Percentiles rank a stretch among this genome's conserved stretches.
phyloP scores from a whole-genome alignment of 495 filamentous ascomycete species.

The Cercophora sp. region DNA sequence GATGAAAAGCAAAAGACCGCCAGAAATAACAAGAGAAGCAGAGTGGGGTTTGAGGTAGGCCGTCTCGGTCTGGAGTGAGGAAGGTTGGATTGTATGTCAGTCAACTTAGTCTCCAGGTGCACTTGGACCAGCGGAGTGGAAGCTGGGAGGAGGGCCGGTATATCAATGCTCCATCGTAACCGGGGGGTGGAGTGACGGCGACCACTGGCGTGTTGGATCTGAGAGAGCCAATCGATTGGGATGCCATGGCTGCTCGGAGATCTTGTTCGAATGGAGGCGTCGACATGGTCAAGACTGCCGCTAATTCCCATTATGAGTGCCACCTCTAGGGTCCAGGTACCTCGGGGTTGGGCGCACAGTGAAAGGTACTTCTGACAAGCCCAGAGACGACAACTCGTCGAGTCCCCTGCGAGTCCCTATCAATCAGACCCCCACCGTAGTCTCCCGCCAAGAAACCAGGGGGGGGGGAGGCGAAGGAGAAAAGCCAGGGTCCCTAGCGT shows the following conservation, averaged over 20 bases:
- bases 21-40: not conserved
- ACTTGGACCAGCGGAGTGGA: slow-evolving; percentile 7
- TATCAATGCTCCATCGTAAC: slow-evolving; percentile 21
- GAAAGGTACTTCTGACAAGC: slow-evolving; percentile 1
- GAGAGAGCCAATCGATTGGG: slow-evolving; percentile 23
- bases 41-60: too few species aligned
- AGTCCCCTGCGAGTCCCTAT: not conserved
- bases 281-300: slow-evolving; percentile 8
- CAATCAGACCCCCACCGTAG: slow-evolving; percentile 9
- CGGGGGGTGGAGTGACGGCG: slow-evolving; percentile 5
- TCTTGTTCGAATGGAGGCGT: slow-evolving; percentile 25
- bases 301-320: not conserved
- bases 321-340: not conserved
- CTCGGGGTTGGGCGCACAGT: slow-evolving; percentile 4
- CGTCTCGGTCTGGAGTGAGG: too few species aligned
- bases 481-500: slow-evolving; percentile 10
- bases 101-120: slow-evolving; percentile 5
- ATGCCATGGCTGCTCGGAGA: slow-evolving; percentile 16
- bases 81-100: slow-evolving; percentile 9
- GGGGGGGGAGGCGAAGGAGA: not conserved
- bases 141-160: slow-evolving; percentile 17
- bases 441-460: not conserved
- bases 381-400: not conserved
- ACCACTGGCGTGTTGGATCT: slow-evolving; percentile 19
- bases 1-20: not conserved